Conservation (phyloP, 2,329 filamentous ascomycete species). For the Apiospora rasikravindrae region DNA sequence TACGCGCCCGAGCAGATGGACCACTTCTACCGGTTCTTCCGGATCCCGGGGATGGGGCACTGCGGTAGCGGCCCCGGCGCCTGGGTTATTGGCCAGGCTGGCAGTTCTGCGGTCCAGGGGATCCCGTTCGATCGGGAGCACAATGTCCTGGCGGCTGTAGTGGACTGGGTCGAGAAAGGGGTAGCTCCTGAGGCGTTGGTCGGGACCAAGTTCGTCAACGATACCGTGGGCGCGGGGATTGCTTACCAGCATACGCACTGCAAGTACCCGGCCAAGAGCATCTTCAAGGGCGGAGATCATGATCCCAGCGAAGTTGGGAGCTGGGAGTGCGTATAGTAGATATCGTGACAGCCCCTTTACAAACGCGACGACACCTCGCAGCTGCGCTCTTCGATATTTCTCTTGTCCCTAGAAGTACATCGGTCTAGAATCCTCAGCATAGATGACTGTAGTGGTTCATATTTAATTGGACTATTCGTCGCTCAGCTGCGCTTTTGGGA, state of each 20-base stretch:
- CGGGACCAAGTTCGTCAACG: constrained; percentile 43
- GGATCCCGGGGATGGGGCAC: constrained; percentile 54
- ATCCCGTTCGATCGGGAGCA: constrained; percentile 41
- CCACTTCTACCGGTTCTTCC: constrained; percentile 49
- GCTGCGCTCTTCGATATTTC: neutral
- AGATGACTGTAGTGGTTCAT: neutral
- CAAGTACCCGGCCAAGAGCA: constrained; percentile 41
- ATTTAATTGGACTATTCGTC: neutral
- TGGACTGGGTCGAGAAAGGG: constrained; percentile 53
- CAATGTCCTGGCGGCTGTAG: constrained; percentile 53
- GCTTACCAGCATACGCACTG: constrained; percentile 42
- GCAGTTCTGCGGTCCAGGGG: constrained; percentile 26
- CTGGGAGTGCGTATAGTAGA: constrained; percentile 35
- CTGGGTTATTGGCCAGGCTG: constrained; percentile 36
- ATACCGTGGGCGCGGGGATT: constrained; percentile 31
- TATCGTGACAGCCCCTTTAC: too few species aligned
- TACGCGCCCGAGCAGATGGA: constrained; percentile 40
- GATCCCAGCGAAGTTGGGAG: constrained; percentile 34
- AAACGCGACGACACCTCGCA: neutral
- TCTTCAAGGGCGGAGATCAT: constrained; percentile 34
- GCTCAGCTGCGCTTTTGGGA: neutral
- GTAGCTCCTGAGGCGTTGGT: constrained; percentile 45
- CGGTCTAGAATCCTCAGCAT: neutral
- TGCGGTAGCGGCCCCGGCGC: constrained; percentile 54
- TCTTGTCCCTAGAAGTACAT: neutral